Evolutionary conservation across 225 moss, liverwort and hornwort genomes (phyloP).

Genomic region (Straminergon stramineum): DNA sequence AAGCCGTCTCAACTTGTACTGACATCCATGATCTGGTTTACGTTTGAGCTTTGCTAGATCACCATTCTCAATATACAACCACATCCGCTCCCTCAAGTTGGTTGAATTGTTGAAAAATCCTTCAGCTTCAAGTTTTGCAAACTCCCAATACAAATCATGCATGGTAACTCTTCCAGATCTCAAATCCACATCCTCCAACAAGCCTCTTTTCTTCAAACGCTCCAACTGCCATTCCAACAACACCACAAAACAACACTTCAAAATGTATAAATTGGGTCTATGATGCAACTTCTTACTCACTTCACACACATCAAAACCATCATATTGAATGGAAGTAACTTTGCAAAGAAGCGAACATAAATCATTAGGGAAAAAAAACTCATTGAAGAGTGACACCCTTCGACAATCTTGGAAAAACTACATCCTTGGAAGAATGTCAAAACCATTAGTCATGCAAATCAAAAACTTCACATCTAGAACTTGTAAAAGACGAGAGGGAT

Average conservation of each 20-base stretch:
- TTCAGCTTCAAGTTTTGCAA: background rate
- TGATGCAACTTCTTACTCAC: too few species aligned
- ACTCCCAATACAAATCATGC: background rate
- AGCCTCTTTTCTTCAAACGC: background rate
- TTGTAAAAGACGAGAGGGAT: background rate
- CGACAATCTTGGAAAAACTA: background rate
- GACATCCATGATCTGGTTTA: background rate
- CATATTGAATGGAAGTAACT: too few species aligned
- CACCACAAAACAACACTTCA: background rate
- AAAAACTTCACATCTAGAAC: background rate
- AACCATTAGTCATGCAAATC: too few species aligned
- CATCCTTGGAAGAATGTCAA: background rate
- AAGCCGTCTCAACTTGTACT: background rate
- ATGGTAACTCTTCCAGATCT: background rate
- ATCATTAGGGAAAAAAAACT: too few species aligned
- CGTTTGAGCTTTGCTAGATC: background rate
- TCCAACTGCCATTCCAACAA: background rate
- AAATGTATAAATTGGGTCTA: too few species aligned
- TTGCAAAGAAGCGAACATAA: too few species aligned
- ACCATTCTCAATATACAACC: background rate
- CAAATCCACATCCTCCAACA: background rate
- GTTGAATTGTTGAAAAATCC: background rate
- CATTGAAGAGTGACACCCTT: background rate
- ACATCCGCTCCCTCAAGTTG: background rate
- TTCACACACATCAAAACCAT: too few species aligned